These are phyloP conservation scores for Trichoderma arundinaceum DNA, from an alignment of 2,329 filamentous ascomycete genomes.

Conservation along the genomic window DNA sequence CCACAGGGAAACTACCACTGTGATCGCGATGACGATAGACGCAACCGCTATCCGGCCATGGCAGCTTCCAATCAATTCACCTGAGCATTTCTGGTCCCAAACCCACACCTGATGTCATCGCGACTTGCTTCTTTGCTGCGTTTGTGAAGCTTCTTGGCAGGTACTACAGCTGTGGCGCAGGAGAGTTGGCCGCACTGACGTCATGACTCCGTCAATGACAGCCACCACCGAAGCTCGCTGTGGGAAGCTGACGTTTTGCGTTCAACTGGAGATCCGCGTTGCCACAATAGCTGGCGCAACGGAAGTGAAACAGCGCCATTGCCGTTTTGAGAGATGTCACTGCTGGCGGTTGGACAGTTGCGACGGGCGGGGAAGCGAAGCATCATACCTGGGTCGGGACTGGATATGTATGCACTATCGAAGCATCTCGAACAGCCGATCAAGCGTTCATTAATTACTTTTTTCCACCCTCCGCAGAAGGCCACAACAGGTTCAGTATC, in stretches of 20 bases:
- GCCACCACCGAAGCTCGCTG: not conserved
- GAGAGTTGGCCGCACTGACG: conserved; percentile 17
- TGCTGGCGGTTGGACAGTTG: conserved; percentile 1
- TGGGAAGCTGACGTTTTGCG: not conserved
- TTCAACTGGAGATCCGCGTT: not conserved
- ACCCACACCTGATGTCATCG: conserved; percentile 26
- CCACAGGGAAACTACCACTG: conserved; percentile 13
- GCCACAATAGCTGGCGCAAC: conserved; percentile 1
- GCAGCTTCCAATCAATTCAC: conserved; percentile 7
- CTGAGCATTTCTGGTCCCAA: not conserved
- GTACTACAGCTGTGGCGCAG: conserved; percentile 21
- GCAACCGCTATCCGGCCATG: conserved; percentile 1
- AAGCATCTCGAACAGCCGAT: no score
- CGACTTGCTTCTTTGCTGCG: not conserved
- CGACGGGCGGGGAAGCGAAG: not conserved
- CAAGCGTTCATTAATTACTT: not conserved
- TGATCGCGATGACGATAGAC: conserved; percentile 21
- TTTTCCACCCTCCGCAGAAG: no score
- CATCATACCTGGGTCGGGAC: no score
- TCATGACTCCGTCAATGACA: conserved; percentile 15
- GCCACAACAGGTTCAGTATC: not conserved
- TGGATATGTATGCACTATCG: no score
- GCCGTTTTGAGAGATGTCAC: conserved; percentile 3
- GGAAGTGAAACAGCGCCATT: not conserved
- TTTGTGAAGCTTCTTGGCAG: conserved; percentile 12